Evolutionary conservation across 345 rosid species (phyloP), one percentile per base, ranked within the genome.

Genomic region (Salix dunnii): DNA sequence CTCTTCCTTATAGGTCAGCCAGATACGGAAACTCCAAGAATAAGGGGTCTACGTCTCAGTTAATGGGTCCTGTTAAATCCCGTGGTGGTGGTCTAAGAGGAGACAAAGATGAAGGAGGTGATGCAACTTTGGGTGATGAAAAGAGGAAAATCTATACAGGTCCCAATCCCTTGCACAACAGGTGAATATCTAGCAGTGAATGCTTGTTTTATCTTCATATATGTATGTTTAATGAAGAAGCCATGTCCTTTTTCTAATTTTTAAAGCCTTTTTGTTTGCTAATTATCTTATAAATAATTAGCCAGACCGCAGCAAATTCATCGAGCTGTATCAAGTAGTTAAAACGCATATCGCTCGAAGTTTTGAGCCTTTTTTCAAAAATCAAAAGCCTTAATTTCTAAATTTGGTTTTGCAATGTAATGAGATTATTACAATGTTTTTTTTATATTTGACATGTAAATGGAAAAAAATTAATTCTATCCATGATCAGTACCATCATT

Each of bases 121-220:
- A 63, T 42, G 48, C 70, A 38, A 21, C 71, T 81, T 84, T 86
- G 70, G 84, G 74, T 27, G 88, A 76, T 72, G 89, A 86, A 53
- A 83, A 85, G 88, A 89, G 93, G 74, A 89, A 74, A 81, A 79
- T 89, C 79, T 51, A 78, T 72, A 89, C 91, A 53, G 93, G 93
- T 76, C 90, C 93, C 64, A 88, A 89, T 71, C 93, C 93, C 75
- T 85, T 89, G 51, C 93, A 89, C 76, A 89, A 89, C 71, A 84
- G 93, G 82, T 86, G 71, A 72, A 1, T 51, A 71, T 23, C 17
- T 10, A n/a, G 23, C 12, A 16, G 31, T 27, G 49, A 16, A 40
- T 14, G 23, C 35, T 31, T 70, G 46, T 11, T 48, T 42, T 46
- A 49, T n/a, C 70, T 42, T 35, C 31, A 48, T 43, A 13, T 49